Base-by-base conservation (phyloP, 192 early-diverging fungal genomes). In the Umbelopsis vinacea region DNA sequence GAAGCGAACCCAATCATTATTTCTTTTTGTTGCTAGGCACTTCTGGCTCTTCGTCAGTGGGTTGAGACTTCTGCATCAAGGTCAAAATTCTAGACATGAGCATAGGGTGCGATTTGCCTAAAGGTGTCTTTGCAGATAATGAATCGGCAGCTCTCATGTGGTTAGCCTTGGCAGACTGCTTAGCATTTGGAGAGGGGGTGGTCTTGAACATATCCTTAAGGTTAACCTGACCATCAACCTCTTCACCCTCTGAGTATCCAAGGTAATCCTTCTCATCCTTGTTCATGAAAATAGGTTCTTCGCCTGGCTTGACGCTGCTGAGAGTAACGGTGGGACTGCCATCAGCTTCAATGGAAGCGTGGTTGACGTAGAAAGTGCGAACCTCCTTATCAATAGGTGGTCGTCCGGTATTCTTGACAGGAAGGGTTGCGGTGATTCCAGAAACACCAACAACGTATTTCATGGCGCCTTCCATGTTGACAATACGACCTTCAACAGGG, bases 381-480 rank as follows among this genome's bases (percentile, higher is more conserved):
- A 83, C 66, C 71, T 82, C 68, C 68, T 80, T 77, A 76, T 81
- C 50, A 71, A 66, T 53, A 22, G 50, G 68, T 37, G 38, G 19
- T 29, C 48, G 57, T 26, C 53, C 67, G 5, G 66, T 23, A 19
- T 79, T 77, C 29, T 79, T 53, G 6, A 67, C 68, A 10, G 82
- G 83, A 46, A 92, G 71, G 9, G 57, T 53, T 14, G 87, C 90
- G 22, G 90, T 77, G 14, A 92, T 81, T 38, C 92, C 92, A 43
- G 82, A 83, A 48, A 93, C 83, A 26, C 90, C 92, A 38, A 91
- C 85, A 37, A 87, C 79, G 52, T 83, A 89, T 37, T n/a, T 63
- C 24, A 63, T 35, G 0, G 9, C 5, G 24, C 76, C 73, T 19
- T 76, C 71, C 19, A 55, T 68, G 70, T 87, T 88, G 15, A 93